Base-by-base conservation (phyloP, 345 rosid genomes). In the Stellera chamaejasme region DNA sequence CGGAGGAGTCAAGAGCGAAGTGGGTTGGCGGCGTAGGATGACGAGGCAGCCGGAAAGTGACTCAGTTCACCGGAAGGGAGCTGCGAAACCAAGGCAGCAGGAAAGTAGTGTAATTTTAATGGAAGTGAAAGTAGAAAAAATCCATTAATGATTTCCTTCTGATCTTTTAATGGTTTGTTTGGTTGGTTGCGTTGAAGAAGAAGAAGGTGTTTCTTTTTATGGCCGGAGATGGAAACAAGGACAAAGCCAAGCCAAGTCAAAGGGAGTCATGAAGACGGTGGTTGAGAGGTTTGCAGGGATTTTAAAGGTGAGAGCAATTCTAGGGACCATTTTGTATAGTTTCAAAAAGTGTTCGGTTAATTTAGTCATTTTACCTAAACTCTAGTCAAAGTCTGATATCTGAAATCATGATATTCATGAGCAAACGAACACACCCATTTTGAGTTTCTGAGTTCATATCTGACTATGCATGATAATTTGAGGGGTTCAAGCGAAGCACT, bases 171-270 rank as follows among this genome's bases (percentile, higher is more conserved):
- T 2, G 7, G 51, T 52, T 32, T 60, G 51, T 60, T 50, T 64
- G 43, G 10, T 63, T 51, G 54, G n/a, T n/a, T n/a, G n/a, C 25
- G 45, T 8, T 43, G 63, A 60, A 59, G 42, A 19, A n/a, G n/a
- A n/a, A 19, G 23, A 19, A 19, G 23, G 1, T 19, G 23, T 19
- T 27, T 58, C 23, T 15, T 50, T 61, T 54, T 76, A 63, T 67
- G 50, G 39, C 41, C 42, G 77, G 71, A 60, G 77, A 64, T 68
- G 72, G 56, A 50, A 52, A 63, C 74, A 49, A 64, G 43, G 64
- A 32, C 39, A 19, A 19, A 19, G 23, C 23, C 23, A 19, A 1
- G 23, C 39, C 39, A 32, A n/a, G n/a, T n/a, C n/a, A n/a, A n/a
- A n/a, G n/a, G n/a, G n/a, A n/a, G n/a, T n/a, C n/a, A n/a, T n/a